A percentile compares a stretch with the other conserved stretches of the same genome.
These are phyloP conservation scores for Tremella fuciformis DNA, from an alignment of 768 basidiomycete species.

Conservation along the genomic window DNA sequence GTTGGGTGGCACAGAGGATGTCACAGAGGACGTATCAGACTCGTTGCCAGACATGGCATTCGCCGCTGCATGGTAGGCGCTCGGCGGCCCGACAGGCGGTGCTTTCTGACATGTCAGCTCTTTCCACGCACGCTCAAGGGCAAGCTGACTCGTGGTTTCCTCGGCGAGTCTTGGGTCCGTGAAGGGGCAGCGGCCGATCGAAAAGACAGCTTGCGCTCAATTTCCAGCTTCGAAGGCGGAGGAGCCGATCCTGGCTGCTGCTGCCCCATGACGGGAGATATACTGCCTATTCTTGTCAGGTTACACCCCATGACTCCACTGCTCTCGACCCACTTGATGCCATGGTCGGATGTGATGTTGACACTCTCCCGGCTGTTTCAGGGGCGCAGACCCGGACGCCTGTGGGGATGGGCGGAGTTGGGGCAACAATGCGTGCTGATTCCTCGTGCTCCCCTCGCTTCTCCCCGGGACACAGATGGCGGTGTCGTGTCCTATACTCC, in stretches of 20 bases:
- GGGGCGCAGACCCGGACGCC: neutral
- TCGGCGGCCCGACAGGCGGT: neutral
- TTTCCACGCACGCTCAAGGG: neutral
- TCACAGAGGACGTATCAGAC: constrained; percentile 44
- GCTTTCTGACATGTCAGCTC: neutral
- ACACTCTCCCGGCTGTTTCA: neutral
- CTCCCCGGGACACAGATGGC: too few species aligned
- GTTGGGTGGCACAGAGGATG: constrained; percentile 25
- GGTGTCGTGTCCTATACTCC: too few species aligned
- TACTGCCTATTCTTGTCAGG: too few species aligned
- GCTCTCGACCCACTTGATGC: too few species aligned
- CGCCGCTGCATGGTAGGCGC: constrained; percentile 1
- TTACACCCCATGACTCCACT: too few species aligned
- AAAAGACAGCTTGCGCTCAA: constrained; percentile 48
- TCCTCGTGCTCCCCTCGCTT: too few species aligned
- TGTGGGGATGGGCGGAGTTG: too few species aligned
- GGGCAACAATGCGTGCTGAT: too few species aligned
- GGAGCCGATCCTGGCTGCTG: constrained; percentile 19
- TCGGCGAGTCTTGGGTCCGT: constrained; percentile 25
- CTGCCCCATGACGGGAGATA: constrained; percentile 11
- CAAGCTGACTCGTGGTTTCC: constrained; percentile 32
- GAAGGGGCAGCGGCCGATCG: constrained; percentile 30
- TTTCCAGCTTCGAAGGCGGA: constrained; percentile 42
- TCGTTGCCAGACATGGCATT: constrained; percentile 37
- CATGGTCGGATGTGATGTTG: too few species aligned